Percentiles rank a stretch among this genome's conserved stretches.
Conservation (phyloP, 2,329 filamentous ascomycete genomes). For the Pseudopithomyces chartarum region DNA sequence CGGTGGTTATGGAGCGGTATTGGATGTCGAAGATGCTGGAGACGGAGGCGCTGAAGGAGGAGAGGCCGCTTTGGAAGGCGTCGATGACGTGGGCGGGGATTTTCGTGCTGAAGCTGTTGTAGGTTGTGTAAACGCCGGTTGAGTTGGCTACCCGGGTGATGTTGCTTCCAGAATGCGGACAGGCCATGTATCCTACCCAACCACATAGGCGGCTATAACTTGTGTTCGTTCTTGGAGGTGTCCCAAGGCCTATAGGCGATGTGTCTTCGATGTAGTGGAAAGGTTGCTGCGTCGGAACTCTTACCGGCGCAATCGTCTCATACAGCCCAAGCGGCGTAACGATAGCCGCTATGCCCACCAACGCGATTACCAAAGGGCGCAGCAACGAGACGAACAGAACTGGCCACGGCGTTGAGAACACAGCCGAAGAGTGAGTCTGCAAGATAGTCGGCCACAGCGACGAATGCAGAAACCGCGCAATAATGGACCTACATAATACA, state of each 20-base stretch:
- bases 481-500: neutral
- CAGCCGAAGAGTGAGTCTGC: neutral
- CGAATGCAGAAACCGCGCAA: neutral
- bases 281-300: slow-evolving; percentile 13
- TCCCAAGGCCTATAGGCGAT: slow-evolving; percentile 38
- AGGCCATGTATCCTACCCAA: neutral
- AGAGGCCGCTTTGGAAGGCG: slow-evolving; percentile 47
- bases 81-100: slow-evolving; percentile 45
- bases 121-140: neutral
- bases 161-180: neutral
- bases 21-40: slow-evolving; percentile 55
- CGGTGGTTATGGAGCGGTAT: slow-evolving; percentile 28
- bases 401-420: neutral
- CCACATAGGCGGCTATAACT: slow-evolving; percentile 13
- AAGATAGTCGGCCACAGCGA: neutral
- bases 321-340: slow-evolving; percentile 55
- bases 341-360: slow-evolving; percentile 44
- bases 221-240: slow-evolving; percentile 4
- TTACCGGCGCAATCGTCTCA: slow-evolving; percentile 36
- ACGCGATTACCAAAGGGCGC: neutral
- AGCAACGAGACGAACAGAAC: neutral
- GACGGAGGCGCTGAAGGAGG: slow-evolving; percentile 32
- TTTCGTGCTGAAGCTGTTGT: slow-evolving; percentile 34
- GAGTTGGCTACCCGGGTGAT: neutral
- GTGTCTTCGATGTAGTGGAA: slow-evolving; percentile 49